A percentile compares a stretch with the other conserved stretches of the same genome.
Conservation (phyloP, 179 eudicot species). For the Sideroxylon spinosum region DNA sequence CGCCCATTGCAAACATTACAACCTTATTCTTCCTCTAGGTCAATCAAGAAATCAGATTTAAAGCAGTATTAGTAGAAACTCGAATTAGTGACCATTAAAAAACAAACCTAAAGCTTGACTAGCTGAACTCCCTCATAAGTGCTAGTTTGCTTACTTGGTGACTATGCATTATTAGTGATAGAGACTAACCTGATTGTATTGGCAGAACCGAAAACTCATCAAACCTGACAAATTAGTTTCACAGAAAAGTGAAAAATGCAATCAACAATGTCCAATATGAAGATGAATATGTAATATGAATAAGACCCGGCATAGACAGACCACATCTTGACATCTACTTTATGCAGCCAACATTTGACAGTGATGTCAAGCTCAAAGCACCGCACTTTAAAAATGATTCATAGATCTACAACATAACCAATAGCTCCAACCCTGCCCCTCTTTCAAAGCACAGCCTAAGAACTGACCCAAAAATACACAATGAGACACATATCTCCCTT, state of each 20-base stretch:
- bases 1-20: too few relatives aligned
- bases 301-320: background rate
- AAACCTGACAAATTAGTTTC: constrained; percentile 18
- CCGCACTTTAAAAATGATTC: constrained; percentile 1
- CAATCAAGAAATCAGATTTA: too few relatives aligned
- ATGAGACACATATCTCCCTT: background rate
- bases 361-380: background rate
- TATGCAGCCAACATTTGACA: background rate
- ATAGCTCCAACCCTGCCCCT: background rate
- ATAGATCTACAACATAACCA: background rate
- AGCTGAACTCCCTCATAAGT: too few relatives aligned
- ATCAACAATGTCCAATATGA: background rate
- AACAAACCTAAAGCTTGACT: too few relatives aligned
- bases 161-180: background rate
- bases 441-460: background rate
- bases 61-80: too few relatives aligned
- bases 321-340: background rate
- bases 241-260: background rate
- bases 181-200: constrained; percentile 4
- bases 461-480: constrained; percentile 12
- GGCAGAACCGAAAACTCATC: background rate
- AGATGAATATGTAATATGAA: background rate
- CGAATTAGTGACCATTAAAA: too few relatives aligned
- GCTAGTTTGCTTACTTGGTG: background rate
- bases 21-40: too few relatives aligned